Conservation (phyloP, 805 yeast species). For the Yarrowia bubula region DNA sequence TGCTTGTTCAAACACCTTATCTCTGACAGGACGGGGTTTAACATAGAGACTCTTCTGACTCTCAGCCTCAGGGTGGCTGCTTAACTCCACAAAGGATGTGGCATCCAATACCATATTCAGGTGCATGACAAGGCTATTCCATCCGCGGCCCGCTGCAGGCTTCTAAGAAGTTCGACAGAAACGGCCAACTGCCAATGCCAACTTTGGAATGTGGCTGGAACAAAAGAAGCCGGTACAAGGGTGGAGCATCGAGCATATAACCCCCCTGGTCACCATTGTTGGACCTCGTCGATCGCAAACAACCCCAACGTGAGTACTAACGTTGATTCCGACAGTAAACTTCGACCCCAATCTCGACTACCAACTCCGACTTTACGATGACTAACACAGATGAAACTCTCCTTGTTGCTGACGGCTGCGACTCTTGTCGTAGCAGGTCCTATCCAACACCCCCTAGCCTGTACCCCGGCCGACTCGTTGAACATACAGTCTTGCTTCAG, state of each 20-base stretch:
- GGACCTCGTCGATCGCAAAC: neutral
- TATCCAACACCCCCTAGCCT: neutral
- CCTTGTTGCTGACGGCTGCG: neutral
- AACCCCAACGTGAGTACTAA: neutral
- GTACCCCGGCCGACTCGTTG: neutral
- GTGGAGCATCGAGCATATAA: neutral
- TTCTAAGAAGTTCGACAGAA: neutral
- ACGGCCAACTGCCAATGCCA: neutral
- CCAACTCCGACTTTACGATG: neutral
- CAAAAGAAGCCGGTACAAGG: neutral
- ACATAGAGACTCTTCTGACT: too few species aligned
- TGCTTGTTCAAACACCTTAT: neutral
- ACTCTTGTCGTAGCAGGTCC: neutral
- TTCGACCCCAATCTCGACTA: too few species aligned
- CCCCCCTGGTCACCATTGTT: neutral
- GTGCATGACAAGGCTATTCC: neutral
- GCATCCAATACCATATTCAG: neutral
- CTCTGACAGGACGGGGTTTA: neutral
- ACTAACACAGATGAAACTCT: conserved; percentile 13
- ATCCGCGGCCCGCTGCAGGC: conserved; percentile 7
- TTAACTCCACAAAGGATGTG: neutral
- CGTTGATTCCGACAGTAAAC: too few species aligned
- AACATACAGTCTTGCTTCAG: neutral
- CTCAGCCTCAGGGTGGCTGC: neutral
- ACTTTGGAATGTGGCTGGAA: neutral